phyloP scores from a whole-genome alignment of 2,329 filamentous ascomycete species.

The Magnaporthiopsis incrustans region DNA sequence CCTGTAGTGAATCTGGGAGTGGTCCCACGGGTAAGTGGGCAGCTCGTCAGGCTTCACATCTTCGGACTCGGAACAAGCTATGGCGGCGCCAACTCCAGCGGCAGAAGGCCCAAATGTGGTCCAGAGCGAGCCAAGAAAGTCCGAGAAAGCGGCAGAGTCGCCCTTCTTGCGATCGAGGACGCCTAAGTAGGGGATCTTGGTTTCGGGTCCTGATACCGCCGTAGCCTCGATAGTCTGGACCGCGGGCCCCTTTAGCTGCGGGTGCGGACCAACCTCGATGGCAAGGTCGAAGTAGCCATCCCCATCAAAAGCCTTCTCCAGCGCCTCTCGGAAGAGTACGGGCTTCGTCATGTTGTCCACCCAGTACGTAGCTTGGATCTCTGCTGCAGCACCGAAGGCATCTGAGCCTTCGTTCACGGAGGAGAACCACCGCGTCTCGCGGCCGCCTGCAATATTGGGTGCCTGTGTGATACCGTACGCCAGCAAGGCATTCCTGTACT shows the following conservation, averaged over 20 bases:
- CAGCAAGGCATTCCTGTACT: slow-evolving; percentile 25
- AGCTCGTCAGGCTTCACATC: slow-evolving; percentile 17
- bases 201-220: neutral
- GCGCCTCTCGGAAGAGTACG: slow-evolving; percentile 35
- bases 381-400: slow-evolving; percentile 1
- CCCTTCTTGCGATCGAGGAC: slow-evolving; percentile 22
- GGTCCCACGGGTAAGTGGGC: slow-evolving; percentile 41
- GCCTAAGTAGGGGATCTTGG: slow-evolving; percentile 22
- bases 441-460: slow-evolving; percentile 13
- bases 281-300: slow-evolving; percentile 23
- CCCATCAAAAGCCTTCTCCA: slow-evolving; percentile 17
- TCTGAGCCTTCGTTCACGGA: slow-evolving; percentile 25
- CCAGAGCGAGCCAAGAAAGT: slow-evolving; percentile 28
- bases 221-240: slow-evolving; percentile 23
- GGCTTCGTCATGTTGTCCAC: slow-evolving; percentile 33
- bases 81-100: slow-evolving; percentile 9
- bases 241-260: slow-evolving; percentile 32
- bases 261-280: slow-evolving; percentile 39
- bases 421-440: slow-evolving; percentile 28
- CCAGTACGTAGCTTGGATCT: slow-evolving; percentile 30
- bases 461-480: slow-evolving; percentile 20
- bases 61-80: neutral
- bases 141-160: slow-evolving; percentile 21
- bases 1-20: slow-evolving; percentile 32
- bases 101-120: slow-evolving; percentile 19